Evolutionary conservation across 2,329 filamentous ascomycete genomes (phyloP), one percentile per base, ranked within the genome.

Genomic region (Scytalidium lignicola): DNA sequence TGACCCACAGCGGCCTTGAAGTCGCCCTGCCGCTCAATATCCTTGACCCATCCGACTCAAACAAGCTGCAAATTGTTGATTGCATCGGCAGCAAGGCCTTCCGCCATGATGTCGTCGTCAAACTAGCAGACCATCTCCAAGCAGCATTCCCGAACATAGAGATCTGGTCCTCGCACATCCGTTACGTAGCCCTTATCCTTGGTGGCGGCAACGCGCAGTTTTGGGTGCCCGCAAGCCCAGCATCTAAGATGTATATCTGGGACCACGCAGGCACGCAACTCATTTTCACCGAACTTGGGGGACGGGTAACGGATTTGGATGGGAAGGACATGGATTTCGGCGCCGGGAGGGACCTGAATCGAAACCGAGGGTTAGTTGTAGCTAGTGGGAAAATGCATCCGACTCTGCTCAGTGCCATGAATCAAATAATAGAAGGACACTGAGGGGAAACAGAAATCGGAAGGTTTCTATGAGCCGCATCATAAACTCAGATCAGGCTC

Each of bases 241-340:
- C 32, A n/a, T 37, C 32, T n/a, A 37, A 37, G 32, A 37, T 37
- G 32, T 43, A 43, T 28, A 29, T 76, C 17, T 79, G 75, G 75
- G 76, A 79, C 58, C 76, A 79, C 61, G 73, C 74, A 2, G 75
- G 75, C 3, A 75, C 75, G 0, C 71, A 75, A 55, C 59, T 79
- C 19, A 67, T 79, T 41, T 73, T 69, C 48, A 62, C 72, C 49
- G 76, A 79, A 57, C 66, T 71, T 1, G 76, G 76, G 10, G 73
- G 72, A 12, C 62, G 67, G 43, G 70, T 79, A 22, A 73, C 67
- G 3, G 76, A 80, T 58, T 61, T 78, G 32, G 62, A 73, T 26
- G 76, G 76, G 2, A 72, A 66, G 28, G 55, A 65, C 2, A 71
- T 79, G 32, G 72, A 76, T 51, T 76, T 75, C 54, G 61, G 65